Base-by-base conservation (phyloP, 495 filamentous ascomycete species). In the Paragyromitra xinjiangensis region DNA sequence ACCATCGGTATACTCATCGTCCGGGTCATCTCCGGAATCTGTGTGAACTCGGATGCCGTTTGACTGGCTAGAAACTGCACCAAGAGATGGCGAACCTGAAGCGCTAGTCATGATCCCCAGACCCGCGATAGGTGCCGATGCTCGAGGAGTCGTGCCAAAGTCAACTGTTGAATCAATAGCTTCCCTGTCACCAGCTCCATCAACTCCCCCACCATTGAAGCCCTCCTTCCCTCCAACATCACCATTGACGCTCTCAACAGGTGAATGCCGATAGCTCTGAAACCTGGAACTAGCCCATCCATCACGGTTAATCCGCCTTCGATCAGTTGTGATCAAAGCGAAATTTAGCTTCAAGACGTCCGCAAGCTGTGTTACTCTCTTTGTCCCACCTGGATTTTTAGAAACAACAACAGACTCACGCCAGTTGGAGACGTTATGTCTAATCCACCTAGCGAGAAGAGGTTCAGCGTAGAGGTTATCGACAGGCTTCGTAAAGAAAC, bases 381-480 rank as follows among this genome's bases (percentile, higher is more conserved):
- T 99, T 42, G 96, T 97, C 63, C 95, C 95, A 26, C 95, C 95
- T 4, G 95, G 91, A 82, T 99, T 99, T 87, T 99, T 99, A 83
- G 94, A 97, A 68, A 99, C 95, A 16, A 97, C 93, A 5, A 99
- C 95, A 2, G 93, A 95, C 67, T 97, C 92, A 69, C 87, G 90
- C 95, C 95, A 99, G 64, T 91, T 88, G 16, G 88, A 85, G 22
- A 99, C 91, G 81, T 97, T 95, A 84, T 91, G 88, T 72, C 90
- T 89, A 82, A 98, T 95, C 96, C 95, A 98, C 71, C 94, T 91
- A 51, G 96, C 95, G 82, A 99, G 94, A 79, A 97, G 88, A 4
- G 95, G 95, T 84, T 99, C 95, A 22, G 96, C 95, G 80, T 97
- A 92, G 44, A 99, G 90, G 83, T 99, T 98, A 84, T 99, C 95